Evolutionary conservation across 768 basidiomycete species (phyloP), one percentile per base, ranked within the genome.

Genomic region (Chalciporus piperatus): DNA sequence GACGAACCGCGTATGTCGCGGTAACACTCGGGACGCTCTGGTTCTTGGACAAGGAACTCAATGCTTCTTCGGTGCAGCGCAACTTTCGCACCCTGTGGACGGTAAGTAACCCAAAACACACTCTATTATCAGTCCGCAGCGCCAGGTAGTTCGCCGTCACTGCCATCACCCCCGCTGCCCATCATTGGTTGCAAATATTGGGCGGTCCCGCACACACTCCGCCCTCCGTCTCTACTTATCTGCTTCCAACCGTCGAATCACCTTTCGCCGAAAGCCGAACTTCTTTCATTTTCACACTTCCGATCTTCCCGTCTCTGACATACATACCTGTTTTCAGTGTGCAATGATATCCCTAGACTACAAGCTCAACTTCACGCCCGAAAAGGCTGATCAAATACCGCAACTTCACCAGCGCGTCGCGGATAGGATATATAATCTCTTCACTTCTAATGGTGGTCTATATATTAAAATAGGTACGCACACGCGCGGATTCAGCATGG

Each of bases 371-470:
- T 97, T 96, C 59, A 83, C 76, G 9, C 83, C 85, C 0, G 78
- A 79, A 42, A 85, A 85, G 52, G 81, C 80, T 1, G 81, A 88
- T 23, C 69, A 75, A 45, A 94, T 96, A 62, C 87, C 89, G 6
- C 76, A 82, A 23, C 72, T 98, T 3, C 95, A 98, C 56, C 81
- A 89, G 57, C 82, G 95, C 40, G 90, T 94, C 10, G 93, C 92
- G 0, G 75, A 84, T 17, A 74, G 92, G 47, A 74, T 98, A 52
- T 85, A 82, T 55, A 72, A 85, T 63, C 76, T 97, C 41, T 81
- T 93, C 60, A 85, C 82, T 0, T 80, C 81, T 37, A 96, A 96
- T 68, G 89, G 90, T 9, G 89, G 90, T 6, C 72, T 93, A 3
- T 93, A 91, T 65, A 88, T 92, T 60, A 92, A 93, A 67, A 85